A percentile compares a stretch with the other conserved stretches of the same genome.
Conservation (phyloP, 2,329 filamentous ascomycete species). For the Xylaria sp. region DNA sequence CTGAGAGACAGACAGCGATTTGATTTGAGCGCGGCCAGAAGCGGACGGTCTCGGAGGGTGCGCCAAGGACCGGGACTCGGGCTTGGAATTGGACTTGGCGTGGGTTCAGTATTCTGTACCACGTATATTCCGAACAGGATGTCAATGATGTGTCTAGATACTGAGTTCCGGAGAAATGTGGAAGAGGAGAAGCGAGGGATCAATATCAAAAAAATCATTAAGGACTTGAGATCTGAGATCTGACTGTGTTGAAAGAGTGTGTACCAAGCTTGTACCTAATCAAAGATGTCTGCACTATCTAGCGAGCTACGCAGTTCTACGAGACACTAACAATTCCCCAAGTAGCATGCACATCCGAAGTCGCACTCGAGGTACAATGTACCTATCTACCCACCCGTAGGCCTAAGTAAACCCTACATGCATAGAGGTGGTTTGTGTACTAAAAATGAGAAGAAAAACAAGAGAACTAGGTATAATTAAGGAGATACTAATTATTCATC, state of each 20-base stretch:
- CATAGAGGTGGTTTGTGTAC: too few relatives aligned
- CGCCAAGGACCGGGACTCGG: slow-evolving; percentile 15
- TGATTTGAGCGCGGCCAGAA: slow-evolving; percentile 33
- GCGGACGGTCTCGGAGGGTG: slow-evolving; percentile 33
- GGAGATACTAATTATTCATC: too few relatives aligned
- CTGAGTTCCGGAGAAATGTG: not conserved
- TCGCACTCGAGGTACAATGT: slow-evolving; percentile 18
- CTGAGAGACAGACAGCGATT: not conserved
- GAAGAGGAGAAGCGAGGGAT: not conserved
- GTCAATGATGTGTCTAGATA: not conserved
- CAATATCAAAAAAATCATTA: not conserved
- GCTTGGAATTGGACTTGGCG: slow-evolving; percentile 18
- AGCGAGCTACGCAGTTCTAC: slow-evolving; percentile 6
- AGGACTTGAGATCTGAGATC: slow-evolving; percentile 1
- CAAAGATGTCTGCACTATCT: slow-evolving; percentile 5
- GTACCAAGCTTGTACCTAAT: slow-evolving; percentile 15
- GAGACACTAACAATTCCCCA: not conserved
- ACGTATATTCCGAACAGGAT: not conserved
- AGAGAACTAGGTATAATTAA: too few relatives aligned
- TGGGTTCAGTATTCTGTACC: not conserved
- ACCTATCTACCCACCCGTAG: not conserved
- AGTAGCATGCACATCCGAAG: slow-evolving; percentile 23
- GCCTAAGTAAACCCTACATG: too few relatives aligned
- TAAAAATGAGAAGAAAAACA: too few relatives aligned
- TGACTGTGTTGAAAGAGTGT: slow-evolving; percentile 25